Evolutionary conservation across 2,329 filamentous ascomycete genomes (phyloP), one percentile per base, ranked within the genome.

Genomic region (Trichoderma sp.): DNA sequence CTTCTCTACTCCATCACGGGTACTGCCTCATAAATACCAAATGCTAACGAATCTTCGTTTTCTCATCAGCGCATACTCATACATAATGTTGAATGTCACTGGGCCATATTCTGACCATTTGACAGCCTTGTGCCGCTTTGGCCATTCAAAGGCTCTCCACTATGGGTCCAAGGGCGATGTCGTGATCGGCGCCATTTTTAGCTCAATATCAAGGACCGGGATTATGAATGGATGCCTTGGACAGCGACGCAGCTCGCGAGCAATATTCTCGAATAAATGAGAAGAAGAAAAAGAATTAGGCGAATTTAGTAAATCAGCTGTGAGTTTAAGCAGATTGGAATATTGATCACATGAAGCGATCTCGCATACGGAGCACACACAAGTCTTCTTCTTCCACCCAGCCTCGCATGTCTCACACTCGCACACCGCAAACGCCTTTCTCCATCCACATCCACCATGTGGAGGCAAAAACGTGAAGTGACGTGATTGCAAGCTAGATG

Each of bases 151-250:
- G 18, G 53, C 67, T 65, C 69, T 71, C 69, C 69, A 71, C 69
- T 66, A 28, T 60, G 15, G 61, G 51, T 57, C 65, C 39, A 36
- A 47, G 62, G 53, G 64, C 71, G 67, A 72, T 72, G 71, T 72
- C 71, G 71, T 72, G 71, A 72, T 72, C 67, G 51, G 66, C 66
- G 71, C 71, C 71, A 65, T 47, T 70, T 65, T 64, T 70, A 72
- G 68, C 71, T 63, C 71, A 71, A 65, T 65, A 58, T 60, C 58
- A 47, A 30, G 21, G 47, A 58, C 58, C 57, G 32, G 43, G 30
- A 63, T 63, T 34, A 30, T 63, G 24, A 56, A 53, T 30, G 57
- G 57, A 28, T 39, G 56, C 34, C 21, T n/a, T 18, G 57, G 21
- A n/a, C 18, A n/a, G 26, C 56, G 21, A 32, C 12, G 12, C 36